These are phyloP conservation scores for Russula compacta DNA, from an alignment of 768 basidiomycete species.

Conservation along the genomic window DNA sequence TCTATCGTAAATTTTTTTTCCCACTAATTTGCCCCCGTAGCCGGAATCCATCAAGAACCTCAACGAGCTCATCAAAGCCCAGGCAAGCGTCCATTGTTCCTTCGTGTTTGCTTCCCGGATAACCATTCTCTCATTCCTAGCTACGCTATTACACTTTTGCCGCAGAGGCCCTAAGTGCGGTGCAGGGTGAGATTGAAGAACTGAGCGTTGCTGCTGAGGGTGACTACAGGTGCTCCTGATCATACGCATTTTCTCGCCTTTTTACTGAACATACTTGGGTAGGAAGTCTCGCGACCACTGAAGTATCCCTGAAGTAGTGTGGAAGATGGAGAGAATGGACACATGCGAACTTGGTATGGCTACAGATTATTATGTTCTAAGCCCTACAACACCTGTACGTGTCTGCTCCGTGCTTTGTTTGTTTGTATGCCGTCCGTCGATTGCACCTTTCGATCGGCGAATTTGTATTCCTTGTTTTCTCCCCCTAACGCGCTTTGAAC, in stretches of 20 bases:
- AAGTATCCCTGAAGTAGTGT: constrained; percentile 35
- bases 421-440: constrained; percentile 1
- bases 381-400: constrained; percentile 9
- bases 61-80: constrained; percentile 86
- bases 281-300: constrained; percentile 90
- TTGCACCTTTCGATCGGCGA: constrained; percentile 3
- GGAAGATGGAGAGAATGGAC: background rate
- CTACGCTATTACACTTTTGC: constrained; percentile 65
- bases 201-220: constrained; percentile 88
- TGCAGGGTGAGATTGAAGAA: constrained; percentile 91
- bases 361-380: constrained; percentile 10
- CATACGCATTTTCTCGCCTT: background rate
- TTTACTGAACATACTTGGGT: constrained; percentile 12
- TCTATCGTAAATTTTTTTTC: background rate
- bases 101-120: background rate
- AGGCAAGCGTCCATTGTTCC: constrained; percentile 33
- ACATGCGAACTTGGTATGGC: constrained; percentile 7
- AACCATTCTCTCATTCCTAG: constrained; percentile 27
- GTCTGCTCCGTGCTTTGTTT: constrained; percentile 9
- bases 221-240: constrained; percentile 65
- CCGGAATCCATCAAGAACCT: constrained; percentile 95
- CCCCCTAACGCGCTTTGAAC: background rate
- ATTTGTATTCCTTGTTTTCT: constrained; percentile 11
- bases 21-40: constrained; percentile 31
- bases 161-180: constrained; percentile 69